Evolutionary conservation across 2,329 filamentous ascomycete genomes (phyloP), one percentile per base, ranked within the genome.

Genomic region (Penicillium occitanis): DNA sequence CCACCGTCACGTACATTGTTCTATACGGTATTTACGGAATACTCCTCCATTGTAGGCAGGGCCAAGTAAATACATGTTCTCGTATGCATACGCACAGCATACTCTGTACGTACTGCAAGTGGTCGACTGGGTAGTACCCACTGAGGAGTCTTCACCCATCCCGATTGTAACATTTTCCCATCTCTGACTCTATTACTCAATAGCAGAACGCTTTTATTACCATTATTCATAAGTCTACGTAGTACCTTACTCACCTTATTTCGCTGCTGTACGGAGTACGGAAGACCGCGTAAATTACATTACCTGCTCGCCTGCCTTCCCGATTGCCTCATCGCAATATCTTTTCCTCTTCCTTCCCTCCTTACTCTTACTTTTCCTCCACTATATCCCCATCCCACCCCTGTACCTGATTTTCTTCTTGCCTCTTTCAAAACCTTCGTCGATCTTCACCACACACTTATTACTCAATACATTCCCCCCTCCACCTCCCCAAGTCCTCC

Each of bases 401-500:
- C 30, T 48, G 59, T 51, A 51, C 59, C 44, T 50, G 57, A 62
- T 55, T 66, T 44, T 66, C 58, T 35, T 66, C 58, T 71, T 70
- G 70, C 66, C 67, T 71, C 46, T 68, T 67, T 67, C 68, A 44
- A 60, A 44, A 50, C 46, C 40, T 46, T 48, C 55, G 63, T 65
- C 44, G 63, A 65, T 65, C 66, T 42, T 44, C 48, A 37, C 63
- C 57, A 13, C 33, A 17, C 19, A 25, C 30, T 30, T 17, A 22
- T 28, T 17, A 14, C 58, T 44, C 33, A 48, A 58, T 53, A 37
- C 46, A 53, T 51, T 13, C 33, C 25, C 48, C 50, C 69, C 67
- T 68, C 63, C 69, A 69, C 66, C 59, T 61, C 3, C 64, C 55
- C 64, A 63, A 68, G 70, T 71, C 67, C 75, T 74, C 71, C 71